Evolutionary conservation across 1,139 yeast species (phyloP), one percentile per base, ranked within the genome.

Genomic region (Zygotorulaspora mrakii): DNA sequence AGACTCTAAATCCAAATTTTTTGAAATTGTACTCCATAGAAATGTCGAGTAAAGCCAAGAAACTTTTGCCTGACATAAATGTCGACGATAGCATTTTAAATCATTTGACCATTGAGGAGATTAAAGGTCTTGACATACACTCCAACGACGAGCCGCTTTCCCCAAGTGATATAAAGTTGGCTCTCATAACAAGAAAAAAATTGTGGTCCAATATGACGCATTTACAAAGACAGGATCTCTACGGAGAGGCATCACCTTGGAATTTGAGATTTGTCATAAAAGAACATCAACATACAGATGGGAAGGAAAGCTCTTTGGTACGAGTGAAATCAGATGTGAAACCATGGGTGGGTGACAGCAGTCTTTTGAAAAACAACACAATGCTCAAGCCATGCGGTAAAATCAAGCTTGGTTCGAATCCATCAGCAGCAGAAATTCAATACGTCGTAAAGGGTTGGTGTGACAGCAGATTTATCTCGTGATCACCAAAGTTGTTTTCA

Each of bases 381-480:
- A 53, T 57, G 59, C 43, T 59, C 16, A 51, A 51, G 28, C 64
- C 65, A 6, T 59, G 61, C 35, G 65, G 64, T 3, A 48, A 45
- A 24, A 35, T 60, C 12, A 39, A 38, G 13, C 39, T 50, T 12
- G 56, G 55, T 7, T 33, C 34, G 35, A 39, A 35, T 22, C 41
- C 39, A 21, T 35, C 26, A 40, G 37, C 40, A 21, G 42, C 31
- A 18, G 53, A 53, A 22, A 40, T 56, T 3, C 65, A 60, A 33
- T 59, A 60, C 43, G 61, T 60, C 23, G 62, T 60, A 3, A 59
- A 60, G 33, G 65, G 64, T 8, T 60, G 64, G 63, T 57, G 60
- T 31, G 64, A 60, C 33, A 43, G 45, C 26, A 44, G 65, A 10
- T 59, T 59, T 35, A 35, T 37, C 9, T 29, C 18, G 13, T 29